Evolutionary conservation across 495 filamentous ascomycete species (phyloP).

Genomic region (Diplogelasinospora grovesii): DNA sequence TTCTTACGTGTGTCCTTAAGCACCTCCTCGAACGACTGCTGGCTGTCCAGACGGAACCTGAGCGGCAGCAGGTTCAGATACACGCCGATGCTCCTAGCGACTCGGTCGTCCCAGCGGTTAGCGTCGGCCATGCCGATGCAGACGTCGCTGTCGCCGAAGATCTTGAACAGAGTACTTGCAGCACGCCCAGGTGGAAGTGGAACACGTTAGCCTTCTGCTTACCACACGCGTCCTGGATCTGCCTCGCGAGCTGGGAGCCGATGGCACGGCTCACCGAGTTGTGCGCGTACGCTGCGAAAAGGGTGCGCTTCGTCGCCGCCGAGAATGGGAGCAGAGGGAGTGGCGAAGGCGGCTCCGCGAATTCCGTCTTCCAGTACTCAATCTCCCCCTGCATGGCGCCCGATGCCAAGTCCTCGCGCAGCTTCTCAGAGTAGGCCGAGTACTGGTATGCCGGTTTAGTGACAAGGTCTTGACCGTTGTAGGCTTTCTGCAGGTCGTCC

Average conservation of each 20-base stretch:
- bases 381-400: constrained; percentile 8
- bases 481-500: constrained; percentile 6
- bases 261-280: constrained; percentile 4
- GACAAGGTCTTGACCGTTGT: background rate
- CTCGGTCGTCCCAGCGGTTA: constrained; percentile 22
- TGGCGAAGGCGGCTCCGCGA: constrained; percentile 15
- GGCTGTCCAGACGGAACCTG: constrained; percentile 16
- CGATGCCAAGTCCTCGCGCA: background rate
- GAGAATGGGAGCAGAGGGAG: constrained; percentile 32
- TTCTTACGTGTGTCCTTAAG: constrained; percentile 6
- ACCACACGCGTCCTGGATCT: constrained; percentile 1
- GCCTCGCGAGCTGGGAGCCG: background rate
- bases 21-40: constrained; percentile 9
- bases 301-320: background rate
- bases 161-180: constrained; percentile 25
- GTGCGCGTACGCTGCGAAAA: constrained; percentile 1
- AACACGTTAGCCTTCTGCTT: constrained; percentile 25
- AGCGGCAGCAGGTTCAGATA: constrained; percentile 46
- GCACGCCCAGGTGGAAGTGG: constrained; percentile 33
- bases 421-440: constrained; percentile 5
- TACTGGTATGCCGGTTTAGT: constrained; percentile 8
- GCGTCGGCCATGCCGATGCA: constrained; percentile 35
- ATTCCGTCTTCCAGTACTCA: constrained; percentile 32
- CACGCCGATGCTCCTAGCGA: constrained; percentile 33
- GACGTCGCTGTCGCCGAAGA: constrained; percentile 21